Evolutionary conservation across 2,329 filamentous ascomycete species (phyloP).

Genomic region (Xylaria sp.): DNA sequence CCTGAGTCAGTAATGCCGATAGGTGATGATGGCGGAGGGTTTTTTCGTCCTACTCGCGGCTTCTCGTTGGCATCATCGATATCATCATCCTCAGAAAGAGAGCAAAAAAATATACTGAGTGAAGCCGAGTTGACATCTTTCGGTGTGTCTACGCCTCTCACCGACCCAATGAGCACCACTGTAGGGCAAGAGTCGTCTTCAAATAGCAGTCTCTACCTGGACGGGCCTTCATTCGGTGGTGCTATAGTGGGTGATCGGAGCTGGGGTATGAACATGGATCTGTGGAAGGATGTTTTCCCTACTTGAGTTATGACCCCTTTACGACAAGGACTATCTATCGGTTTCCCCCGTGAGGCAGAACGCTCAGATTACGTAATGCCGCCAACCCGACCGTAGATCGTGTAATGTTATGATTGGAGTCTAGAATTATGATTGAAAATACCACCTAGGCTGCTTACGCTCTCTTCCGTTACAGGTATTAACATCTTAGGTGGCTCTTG

Average conservation of each 20-base stretch:
- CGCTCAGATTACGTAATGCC: too few species aligned
- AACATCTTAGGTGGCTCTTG: too few species aligned
- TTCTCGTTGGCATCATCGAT: slow-evolving; percentile 11
- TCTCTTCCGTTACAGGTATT: too few species aligned
- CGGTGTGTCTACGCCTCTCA: not conserved
- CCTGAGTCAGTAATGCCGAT: not conserved
- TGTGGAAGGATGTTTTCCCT: slow-evolving; percentile 14
- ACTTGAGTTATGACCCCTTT: too few species aligned
- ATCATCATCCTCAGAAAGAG: slow-evolving; percentile 6
- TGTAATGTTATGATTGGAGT: too few species aligned
- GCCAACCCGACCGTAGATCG: too few species aligned
- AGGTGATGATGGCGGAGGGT: not conserved
- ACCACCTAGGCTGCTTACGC: too few species aligned
- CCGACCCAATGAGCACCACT: slow-evolving; percentile 1
- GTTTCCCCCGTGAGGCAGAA: too few species aligned
- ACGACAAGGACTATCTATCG: too few species aligned
- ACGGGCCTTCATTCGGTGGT: slow-evolving; percentile 4
- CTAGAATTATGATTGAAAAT: too few species aligned
- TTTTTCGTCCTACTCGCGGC: not conserved
- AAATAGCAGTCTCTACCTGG: not conserved
- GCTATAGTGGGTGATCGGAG: slow-evolving; percentile 2
- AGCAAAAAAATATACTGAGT: not conserved
- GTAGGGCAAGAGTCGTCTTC: slow-evolving; percentile 8
- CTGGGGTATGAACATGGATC: slow-evolving; percentile 12
- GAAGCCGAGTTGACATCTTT: slow-evolving; percentile 11